Base-by-base conservation (phyloP, 441 rosid genomes). In the Populus trichocarpa region DNA sequence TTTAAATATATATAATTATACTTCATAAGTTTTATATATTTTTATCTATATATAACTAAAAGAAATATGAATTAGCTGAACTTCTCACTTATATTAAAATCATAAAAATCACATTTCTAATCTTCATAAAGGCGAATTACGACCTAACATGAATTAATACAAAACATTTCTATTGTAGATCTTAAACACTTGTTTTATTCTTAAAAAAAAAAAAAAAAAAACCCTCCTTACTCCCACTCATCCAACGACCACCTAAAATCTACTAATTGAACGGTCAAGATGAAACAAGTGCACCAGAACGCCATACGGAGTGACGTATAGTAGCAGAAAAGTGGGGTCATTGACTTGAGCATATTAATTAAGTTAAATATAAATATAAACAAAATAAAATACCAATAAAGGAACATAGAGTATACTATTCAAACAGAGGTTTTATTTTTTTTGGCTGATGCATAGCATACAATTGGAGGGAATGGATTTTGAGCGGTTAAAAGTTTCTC, bases 401-500 rank as follows among this genome's bases (percentile, higher is more conserved):
- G 38, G 38, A 53, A 53, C 61, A 53, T 2, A 2, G 61, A 42
- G 50, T 10, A 42, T 13, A 5, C 14, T 6, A 20, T 53, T 53
- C n/a, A 53, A 16, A 53, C 3, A 18, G 22, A 18, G 20, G 20
- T 5, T 14, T 46, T 14, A 4, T 46, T 12, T 46, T 46, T 30
- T 53, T 6, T 65, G 69, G 16, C 36, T 3, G 16, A 13, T 22
- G 11, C 35, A 46, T 42, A 26, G 67, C 5, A 59, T 14, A 82
- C n/a, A 20, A 72, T 81, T 77, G 91, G 90, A 86, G 91, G 91
- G 88, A 87, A 87, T 79, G 86, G n/a, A 53, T 11, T 26, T 5
- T 30, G 33, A 18, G 38, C 30, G 36, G 20, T 32, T 28, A 12
- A 32, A 9, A 16, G 4, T 42, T n/a, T 50, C 59, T 53, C 59